These are phyloP conservation scores for Dictyostelium brefeldianum DNA, from an alignment of 78 protist genomes.

Conservation along the genomic window DNA sequence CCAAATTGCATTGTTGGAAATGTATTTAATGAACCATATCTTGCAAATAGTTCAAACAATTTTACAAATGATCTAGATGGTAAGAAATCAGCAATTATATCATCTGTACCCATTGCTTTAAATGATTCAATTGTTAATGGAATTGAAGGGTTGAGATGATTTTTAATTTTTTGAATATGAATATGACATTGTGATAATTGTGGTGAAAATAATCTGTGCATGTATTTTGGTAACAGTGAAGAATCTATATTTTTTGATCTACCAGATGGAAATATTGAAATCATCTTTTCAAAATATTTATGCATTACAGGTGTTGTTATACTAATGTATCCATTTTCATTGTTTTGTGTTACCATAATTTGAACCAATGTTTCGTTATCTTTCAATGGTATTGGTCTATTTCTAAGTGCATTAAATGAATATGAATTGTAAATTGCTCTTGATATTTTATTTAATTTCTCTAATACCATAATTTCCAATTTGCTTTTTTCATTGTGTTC, in stretches of 20 bases:
- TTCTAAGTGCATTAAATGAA: not conserved
- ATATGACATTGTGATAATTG: not conserved
- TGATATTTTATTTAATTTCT: not conserved
- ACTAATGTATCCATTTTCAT: slow-evolving; percentile 6
- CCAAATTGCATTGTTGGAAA: not conserved
- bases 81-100: not conserved
- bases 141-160: not conserved
- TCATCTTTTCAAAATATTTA: slow-evolving; percentile 1
- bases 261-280: not conserved
- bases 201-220: not conserved
- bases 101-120: not conserved
- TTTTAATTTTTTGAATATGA: not conserved
- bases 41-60: slow-evolving; percentile 2
- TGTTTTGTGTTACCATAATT: not conserved
- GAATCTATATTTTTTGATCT: not conserved
- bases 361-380: slow-evolving; percentile 22
- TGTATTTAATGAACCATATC: not conserved
- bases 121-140: not conserved
- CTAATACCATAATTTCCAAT: not conserved
- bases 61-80: slow-evolving; percentile 45
- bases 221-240: not conserved
- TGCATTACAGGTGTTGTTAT: slow-evolving; percentile 22
- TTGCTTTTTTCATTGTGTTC: too few relatives aligned
- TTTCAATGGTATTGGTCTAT: not conserved
- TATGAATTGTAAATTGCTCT: not conserved